Percentiles rank a stretch among this genome's conserved stretches.
Evolutionary conservation across 1,284 basidiomycete species (phyloP).

Genomic region (Ceratorhiza oryzae-sativae): DNA sequence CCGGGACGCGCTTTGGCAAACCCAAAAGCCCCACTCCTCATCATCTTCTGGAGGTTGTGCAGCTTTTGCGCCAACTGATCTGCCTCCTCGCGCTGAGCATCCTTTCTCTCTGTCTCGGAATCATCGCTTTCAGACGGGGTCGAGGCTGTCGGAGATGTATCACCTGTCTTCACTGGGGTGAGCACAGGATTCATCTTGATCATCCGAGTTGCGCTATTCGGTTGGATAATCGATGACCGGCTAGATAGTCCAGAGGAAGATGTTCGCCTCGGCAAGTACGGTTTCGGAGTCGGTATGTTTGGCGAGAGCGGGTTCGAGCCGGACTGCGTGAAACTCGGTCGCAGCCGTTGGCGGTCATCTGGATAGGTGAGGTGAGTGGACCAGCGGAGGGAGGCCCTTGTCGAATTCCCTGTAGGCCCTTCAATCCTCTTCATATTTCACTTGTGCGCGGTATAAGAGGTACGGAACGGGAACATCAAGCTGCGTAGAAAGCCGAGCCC

Average conservation of each 20-base stretch:
- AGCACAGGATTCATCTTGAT: slow-evolving; percentile 46
- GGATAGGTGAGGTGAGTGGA: neutral
- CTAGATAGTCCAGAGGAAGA: slow-evolving; percentile 5
- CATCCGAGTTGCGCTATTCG: slow-evolving; percentile 53
- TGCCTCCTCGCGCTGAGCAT: slow-evolving; percentile 68
- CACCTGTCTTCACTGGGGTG: slow-evolving; percentile 61
- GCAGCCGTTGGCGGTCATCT: neutral
- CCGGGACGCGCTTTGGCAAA: slow-evolving; percentile 61
- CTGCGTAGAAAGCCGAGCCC: slow-evolving; percentile 80
- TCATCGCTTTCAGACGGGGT: slow-evolving; percentile 32
- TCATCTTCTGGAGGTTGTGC: slow-evolving; percentile 67
- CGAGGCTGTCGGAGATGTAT: slow-evolving; percentile 57
- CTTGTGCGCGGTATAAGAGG: slow-evolving; percentile 77
- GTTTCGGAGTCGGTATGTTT: slow-evolving; percentile 34
- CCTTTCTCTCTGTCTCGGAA: slow-evolving; percentile 54
- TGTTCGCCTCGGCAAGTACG: slow-evolving; percentile 5
- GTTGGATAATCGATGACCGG: slow-evolving; percentile 62
- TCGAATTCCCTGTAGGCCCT: slow-evolving; percentile 72
- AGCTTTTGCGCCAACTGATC: slow-evolving; percentile 68
- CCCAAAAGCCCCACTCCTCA: slow-evolving; percentile 74
- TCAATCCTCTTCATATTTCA: slow-evolving; percentile 80
- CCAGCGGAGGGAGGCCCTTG: slow-evolving; percentile 51
- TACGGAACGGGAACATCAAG: slow-evolving; percentile 80
- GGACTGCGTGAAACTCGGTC: neutral
- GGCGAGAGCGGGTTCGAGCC: slow-evolving; percentile 25